phyloP scores from a whole-genome alignment of 1,284 basidiomycete genomes.

The Trametes polyzona region DNA sequence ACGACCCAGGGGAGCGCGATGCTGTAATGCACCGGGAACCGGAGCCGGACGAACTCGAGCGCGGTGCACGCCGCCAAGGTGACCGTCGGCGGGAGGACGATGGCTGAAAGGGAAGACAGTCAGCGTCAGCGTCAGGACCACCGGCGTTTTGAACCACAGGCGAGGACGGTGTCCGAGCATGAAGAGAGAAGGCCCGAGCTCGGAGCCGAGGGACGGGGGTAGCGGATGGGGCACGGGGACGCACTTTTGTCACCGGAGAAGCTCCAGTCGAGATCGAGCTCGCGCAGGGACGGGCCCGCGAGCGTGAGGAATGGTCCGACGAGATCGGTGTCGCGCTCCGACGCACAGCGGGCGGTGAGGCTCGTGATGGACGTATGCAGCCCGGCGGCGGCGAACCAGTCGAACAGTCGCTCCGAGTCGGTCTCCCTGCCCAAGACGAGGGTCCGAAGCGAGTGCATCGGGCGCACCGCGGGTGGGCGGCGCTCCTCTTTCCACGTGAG shows the following conservation, averaged over 20 bases:
- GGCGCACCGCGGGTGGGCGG: not conserved
- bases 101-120: slow-evolving; percentile 8
- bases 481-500: slow-evolving; percentile 30
- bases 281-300: slow-evolving; percentile 25
- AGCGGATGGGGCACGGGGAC: too few species aligned
- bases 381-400: slow-evolving; percentile 29
- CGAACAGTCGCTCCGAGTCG: slow-evolving; percentile 26
- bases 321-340: slow-evolving; percentile 30
- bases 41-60: slow-evolving; percentile 29
- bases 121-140: not conserved
- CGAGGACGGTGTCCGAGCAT: not conserved
- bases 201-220: too few species aligned
- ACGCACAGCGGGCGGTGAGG: slow-evolving; percentile 27
- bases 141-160: not conserved
- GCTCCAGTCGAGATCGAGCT: slow-evolving; percentile 35
- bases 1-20: slow-evolving; percentile 33
- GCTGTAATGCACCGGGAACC: slow-evolving; percentile 31
- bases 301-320: slow-evolving; percentile 29
- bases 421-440: slow-evolving; percentile 30
- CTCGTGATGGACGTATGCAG: slow-evolving; percentile 23
- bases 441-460: slow-evolving; percentile 15
- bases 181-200: not conserved
- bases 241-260: slow-evolving; percentile 27
- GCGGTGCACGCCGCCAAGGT: slow-evolving; percentile 25
- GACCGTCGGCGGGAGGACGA: slow-evolving; percentile 28